These are phyloP conservation scores for Phaeodactylum tricornutum DNA, from an alignment of 108 stramenopile species.

Conservation along the genomic window DNA sequence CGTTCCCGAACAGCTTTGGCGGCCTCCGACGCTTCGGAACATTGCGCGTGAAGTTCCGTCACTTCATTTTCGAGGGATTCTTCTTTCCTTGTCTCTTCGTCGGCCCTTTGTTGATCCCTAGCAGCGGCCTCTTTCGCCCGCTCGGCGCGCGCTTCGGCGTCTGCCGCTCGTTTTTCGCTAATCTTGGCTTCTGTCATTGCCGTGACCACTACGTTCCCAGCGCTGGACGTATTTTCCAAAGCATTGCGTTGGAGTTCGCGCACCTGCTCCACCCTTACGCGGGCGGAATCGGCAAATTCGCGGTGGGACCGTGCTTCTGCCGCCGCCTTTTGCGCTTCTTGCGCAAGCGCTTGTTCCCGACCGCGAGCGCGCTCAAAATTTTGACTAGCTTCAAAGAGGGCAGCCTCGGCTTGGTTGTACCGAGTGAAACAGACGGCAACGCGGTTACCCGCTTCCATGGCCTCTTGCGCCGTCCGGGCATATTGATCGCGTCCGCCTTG, in stretches of 20 bases:
- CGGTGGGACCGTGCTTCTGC: conserved; percentile 45
- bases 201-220: conserved; percentile 66
- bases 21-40: conserved; percentile 18
- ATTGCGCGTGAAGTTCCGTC: conserved; percentile 23
- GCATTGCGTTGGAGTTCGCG: conserved; percentile 37
- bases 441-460: conserved; percentile 43
- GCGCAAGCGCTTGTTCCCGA: conserved; percentile 27
- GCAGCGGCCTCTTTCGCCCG: conserved; percentile 47
- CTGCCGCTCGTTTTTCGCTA: conserved; percentile 64
- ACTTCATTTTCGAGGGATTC: conserved; percentile 50
- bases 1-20: conserved; percentile 25
- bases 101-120: conserved; percentile 40
- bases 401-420: conserved; percentile 30
- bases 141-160: conserved; percentile 54
- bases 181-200: conserved; percentile 74
- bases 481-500: conserved; percentile 31
- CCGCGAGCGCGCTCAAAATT: conserved; percentile 25
- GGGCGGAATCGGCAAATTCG: conserved; percentile 52
- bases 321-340: conserved; percentile 46
- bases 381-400: conserved; percentile 42
- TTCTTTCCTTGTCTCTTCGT: conserved; percentile 55
- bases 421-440: conserved; percentile 36
- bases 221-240: conserved; percentile 35
- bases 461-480: conserved; percentile 31
- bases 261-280: conserved; percentile 36